Evolutionary conservation across 23 red algal species (phyloP).

Genomic region (Gracilaria domingensis): DNA sequence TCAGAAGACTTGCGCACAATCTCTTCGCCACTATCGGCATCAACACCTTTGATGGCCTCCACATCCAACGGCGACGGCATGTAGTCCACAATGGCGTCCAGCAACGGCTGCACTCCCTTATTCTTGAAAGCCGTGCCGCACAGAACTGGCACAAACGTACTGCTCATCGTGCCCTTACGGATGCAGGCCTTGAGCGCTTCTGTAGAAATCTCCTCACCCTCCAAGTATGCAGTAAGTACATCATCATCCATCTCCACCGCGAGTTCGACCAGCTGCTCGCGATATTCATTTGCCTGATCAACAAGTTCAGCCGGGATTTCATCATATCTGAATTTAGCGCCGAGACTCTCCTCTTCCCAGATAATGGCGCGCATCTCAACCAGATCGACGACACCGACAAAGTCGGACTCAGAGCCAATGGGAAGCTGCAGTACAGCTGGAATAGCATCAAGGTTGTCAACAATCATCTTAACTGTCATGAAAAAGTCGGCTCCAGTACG

Average conservation of each 20-base stretch:
- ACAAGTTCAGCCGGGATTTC: constrained; percentile 89
- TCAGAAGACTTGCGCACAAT: constrained; percentile 84
- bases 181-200: constrained; percentile 76
- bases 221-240: constrained; percentile 84
- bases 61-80: constrained; percentile 96
- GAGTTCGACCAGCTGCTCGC: constrained; percentile 90
- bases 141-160: constrained; percentile 88
- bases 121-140: constrained; percentile 99
- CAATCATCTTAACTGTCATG: constrained; percentile 94
- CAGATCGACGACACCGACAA: constrained; percentile 92
- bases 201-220: constrained; percentile 81
- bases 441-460: constrained; percentile 84
- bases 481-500: constrained; percentile 96
- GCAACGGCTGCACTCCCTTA: constrained; percentile 97
- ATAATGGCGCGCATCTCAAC: constrained; percentile 96
- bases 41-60: constrained; percentile 80
- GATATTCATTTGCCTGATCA: constrained; percentile 87
- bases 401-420: constrained; percentile 89
- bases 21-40: constrained; percentile 76
- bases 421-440: constrained; percentile 93
- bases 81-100: constrained; percentile 97
- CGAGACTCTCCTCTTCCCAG: constrained; percentile 92
- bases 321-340: constrained; percentile 86
- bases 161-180: constrained; percentile 93
- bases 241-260: constrained; percentile 97